Conservation (phyloP, 1,284 basidiomycete species). For the Cryptococcus wingfieldii region DNA sequence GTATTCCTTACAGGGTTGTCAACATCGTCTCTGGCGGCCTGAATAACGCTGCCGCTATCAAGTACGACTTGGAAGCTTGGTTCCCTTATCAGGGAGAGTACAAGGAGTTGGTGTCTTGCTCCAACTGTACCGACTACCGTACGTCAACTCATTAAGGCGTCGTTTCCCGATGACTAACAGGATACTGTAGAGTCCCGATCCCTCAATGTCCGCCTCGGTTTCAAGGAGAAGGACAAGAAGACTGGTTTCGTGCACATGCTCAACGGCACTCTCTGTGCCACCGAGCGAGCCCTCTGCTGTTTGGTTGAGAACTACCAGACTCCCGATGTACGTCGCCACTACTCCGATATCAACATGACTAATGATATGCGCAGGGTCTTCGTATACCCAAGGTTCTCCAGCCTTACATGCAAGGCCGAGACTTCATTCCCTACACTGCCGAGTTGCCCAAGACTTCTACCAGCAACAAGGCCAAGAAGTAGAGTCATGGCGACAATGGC, state of each 20-base stretch:
- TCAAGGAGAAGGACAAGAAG: conserved; percentile 77
- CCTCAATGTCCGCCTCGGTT: conserved; percentile 82
- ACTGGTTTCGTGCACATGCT: conserved; percentile 96
- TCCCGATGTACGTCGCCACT: conserved; percentile 61
- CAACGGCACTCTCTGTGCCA: conserved; percentile 95
- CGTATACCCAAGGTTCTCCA: conserved; percentile 80
- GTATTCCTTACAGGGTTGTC: conserved; percentile 85
- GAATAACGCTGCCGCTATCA: conserved; percentile 94
- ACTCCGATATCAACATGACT: background rate
- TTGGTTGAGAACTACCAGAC: conserved; percentile 99
- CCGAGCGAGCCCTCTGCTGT: conserved; percentile 92
- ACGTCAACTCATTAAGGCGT: conserved; percentile 45
- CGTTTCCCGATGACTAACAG: conserved; percentile 1
- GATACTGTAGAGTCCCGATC: conserved; percentile 69
- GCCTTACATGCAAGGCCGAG: conserved; percentile 93
- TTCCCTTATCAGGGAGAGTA: conserved; percentile 96
- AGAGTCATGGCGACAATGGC: background rate
- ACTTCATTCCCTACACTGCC: conserved; percentile 74
- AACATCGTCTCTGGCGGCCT: conserved; percentile 95
- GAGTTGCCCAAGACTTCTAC: conserved; percentile 44
- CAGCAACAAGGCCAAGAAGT: conserved; percentile 33
- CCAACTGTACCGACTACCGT: conserved; percentile 95
- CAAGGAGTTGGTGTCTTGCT: conserved; percentile 90
- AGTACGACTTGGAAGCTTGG: conserved; percentile 98
- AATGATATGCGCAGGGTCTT: conserved; percentile 60